A percentile compares a stretch with the other conserved stretches of the same genome.
phyloP scores from a whole-genome alignment of 139 green algal genomes.

The Chlamydomonas schloesseri region DNA sequence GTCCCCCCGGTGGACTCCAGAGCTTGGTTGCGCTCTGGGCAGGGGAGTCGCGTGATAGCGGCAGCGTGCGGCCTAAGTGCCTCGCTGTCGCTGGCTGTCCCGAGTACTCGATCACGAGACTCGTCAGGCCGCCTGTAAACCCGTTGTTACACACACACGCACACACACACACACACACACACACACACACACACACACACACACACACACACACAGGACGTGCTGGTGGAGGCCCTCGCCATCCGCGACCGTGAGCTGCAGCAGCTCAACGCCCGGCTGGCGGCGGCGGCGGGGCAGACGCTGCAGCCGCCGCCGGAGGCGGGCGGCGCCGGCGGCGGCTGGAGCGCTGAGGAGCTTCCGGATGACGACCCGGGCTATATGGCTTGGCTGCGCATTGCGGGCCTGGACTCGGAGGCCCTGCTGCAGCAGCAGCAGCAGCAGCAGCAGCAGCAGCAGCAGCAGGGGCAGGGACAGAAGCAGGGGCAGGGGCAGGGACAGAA shows the following conservation, averaged over 20 bases:
- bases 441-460: background rate
- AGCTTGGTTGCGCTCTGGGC: too few species aligned
- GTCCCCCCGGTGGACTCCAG: too few species aligned
- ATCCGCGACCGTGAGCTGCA: constrained; percentile 16
- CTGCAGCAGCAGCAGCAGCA: background rate
- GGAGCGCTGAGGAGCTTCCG: background rate
- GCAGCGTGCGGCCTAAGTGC: too few species aligned
- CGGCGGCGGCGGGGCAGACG: background rate
- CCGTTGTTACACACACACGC: background rate
- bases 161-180: background rate
- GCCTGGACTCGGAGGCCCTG: constrained; percentile 17
- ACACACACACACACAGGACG: background rate
- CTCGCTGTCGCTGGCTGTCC: too few species aligned
- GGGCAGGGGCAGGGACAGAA: background rate
- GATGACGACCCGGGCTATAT: constrained; percentile 28
- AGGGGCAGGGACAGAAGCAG: background rate
- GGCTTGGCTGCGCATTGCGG: background rate
- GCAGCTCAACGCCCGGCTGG: constrained; percentile 4
- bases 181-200: background rate
- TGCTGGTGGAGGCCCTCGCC: background rate
- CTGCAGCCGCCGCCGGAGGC: background rate
- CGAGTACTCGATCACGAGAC: too few species aligned
- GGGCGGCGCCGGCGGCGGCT: background rate
- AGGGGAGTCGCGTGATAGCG: too few species aligned
- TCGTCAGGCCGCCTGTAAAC: too few species aligned